These are phyloP conservation scores for Solanum arcanum DNA, from an alignment of 257 asterid genomes.

Conservation along the genomic window DNA sequence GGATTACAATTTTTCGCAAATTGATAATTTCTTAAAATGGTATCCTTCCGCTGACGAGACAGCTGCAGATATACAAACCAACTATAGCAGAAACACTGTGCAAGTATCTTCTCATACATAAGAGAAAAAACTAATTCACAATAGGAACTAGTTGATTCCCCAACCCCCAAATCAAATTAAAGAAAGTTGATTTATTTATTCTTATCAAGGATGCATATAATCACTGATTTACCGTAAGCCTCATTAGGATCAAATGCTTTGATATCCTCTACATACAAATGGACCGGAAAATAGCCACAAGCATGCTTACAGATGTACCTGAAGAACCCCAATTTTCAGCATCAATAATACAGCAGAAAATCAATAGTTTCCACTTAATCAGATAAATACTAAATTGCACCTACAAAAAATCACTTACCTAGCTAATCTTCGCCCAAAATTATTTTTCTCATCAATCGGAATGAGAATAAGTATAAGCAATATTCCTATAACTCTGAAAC, in stretches of 20 bases:
- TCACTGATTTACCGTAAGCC: constrained; percentile 55
- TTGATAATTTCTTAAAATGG: background rate
- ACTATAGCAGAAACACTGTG: background rate
- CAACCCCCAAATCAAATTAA: background rate
- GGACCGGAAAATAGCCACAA: constrained; percentile 83
- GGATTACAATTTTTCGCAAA: background rate
- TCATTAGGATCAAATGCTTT: constrained; percentile 90
- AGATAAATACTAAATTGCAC: background rate
- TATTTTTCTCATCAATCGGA: constrained; percentile 67
- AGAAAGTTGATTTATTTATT: background rate
- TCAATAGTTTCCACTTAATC: background rate
- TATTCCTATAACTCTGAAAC: constrained; percentile 57
- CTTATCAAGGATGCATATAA: background rate
- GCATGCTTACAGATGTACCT: constrained; percentile 88
- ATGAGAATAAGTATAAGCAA: constrained; percentile 45
- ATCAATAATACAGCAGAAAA: background rate
- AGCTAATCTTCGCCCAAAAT: constrained; percentile 49
- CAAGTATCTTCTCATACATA: background rate
- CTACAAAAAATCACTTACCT: constrained; percentile 22
- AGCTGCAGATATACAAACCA: background rate
- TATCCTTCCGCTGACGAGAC: background rate
- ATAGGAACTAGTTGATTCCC: background rate
- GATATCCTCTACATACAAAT: constrained; percentile 74
- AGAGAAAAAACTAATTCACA: too few relatives aligned
- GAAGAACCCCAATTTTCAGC: constrained; percentile 7